phyloP scores from a whole-genome alignment of 202 grass and related monocot species.

The Setaria viridis region DNA sequence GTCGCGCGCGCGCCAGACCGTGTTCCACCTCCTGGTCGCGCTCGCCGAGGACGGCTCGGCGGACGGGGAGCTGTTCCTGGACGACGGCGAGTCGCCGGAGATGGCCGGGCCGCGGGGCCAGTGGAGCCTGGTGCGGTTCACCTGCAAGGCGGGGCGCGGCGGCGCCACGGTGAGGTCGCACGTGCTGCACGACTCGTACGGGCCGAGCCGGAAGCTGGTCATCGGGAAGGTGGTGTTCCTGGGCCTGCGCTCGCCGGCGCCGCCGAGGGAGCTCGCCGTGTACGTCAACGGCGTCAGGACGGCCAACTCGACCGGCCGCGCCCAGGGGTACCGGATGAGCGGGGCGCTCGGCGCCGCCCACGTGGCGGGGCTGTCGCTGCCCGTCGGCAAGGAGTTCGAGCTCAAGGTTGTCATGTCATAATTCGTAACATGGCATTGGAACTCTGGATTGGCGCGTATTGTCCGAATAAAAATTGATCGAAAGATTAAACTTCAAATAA shows the following conservation, averaged over 20 bases:
- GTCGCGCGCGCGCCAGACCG: slow-evolving; percentile 31
- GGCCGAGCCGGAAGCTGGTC: slow-evolving; percentile 37
- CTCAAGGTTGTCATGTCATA: slow-evolving; percentile 46
- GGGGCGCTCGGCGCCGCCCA: slow-evolving; percentile 45
- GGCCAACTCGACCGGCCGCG: not conserved
- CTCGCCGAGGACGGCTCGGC: slow-evolving; percentile 53
- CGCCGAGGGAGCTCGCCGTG: slow-evolving; percentile 16
- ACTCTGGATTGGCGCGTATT: not conserved
- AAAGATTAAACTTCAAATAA: slow-evolving; percentile 24
- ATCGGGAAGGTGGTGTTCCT: slow-evolving; percentile 70
- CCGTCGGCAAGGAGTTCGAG: slow-evolving; percentile 62
- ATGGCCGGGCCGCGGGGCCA: slow-evolving; percentile 45
- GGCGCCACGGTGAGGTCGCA: slow-evolving; percentile 50
- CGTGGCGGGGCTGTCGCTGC: slow-evolving; percentile 57
- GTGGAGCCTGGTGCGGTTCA: slow-evolving; percentile 69
- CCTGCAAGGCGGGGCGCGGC: not conserved
- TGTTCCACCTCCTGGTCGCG: slow-evolving; percentile 70
- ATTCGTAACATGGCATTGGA: not conserved
- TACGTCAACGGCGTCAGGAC: slow-evolving; percentile 45
- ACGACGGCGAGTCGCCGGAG: slow-evolving; percentile 73
- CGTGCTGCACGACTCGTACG: slow-evolving; percentile 60
- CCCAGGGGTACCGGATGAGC: not conserved
- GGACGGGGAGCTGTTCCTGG: slow-evolving; percentile 62
- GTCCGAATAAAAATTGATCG: slow-evolving; percentile 24
- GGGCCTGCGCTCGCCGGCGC: slow-evolving; percentile 42